These are phyloP conservation scores for Chrysanthemum lavandulifolium DNA, from an alignment of 129 eudicot species.

Conservation along the genomic window DNA sequence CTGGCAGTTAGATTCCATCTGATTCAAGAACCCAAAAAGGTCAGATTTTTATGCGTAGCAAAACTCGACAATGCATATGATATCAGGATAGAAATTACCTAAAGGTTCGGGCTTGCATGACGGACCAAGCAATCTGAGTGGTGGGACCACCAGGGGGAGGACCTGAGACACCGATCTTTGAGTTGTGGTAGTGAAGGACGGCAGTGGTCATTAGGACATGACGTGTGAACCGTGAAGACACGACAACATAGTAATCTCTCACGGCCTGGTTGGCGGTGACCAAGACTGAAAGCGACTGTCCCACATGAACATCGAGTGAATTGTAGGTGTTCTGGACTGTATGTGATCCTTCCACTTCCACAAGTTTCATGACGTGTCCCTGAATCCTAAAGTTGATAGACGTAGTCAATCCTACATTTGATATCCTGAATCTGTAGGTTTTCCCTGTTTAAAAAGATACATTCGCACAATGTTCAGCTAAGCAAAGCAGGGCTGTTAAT, in stretches of 20 bases:
- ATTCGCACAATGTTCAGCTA: conserved; percentile 2
- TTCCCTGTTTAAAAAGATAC: conserved; percentile 43
- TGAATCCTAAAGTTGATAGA: conserved; percentile 93
- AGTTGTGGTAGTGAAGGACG: conserved; percentile 84
- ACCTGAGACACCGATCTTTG: conserved; percentile 69
- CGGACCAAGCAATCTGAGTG: conserved; percentile 63
- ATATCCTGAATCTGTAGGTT: conserved; percentile 92
- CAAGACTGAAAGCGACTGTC: conserved; percentile 83
- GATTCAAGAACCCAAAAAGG: conserved; percentile 16
- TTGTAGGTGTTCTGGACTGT: conserved; percentile 69
- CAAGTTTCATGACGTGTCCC: conserved; percentile 85
- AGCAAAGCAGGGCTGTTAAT: not conserved
- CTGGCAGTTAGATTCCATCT: conserved; percentile 92
- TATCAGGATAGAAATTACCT: conserved; percentile 44
- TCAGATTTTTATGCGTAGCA: conserved; percentile 3
- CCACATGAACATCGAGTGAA: conserved; percentile 85
- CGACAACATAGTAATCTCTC: conserved; percentile 76
- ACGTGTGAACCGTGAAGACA: conserved; percentile 83
- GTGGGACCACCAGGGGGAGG: conserved; percentile 85
- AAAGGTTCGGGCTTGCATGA: conserved; percentile 74
- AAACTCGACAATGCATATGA: not conserved
- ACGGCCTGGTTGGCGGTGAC: conserved; percentile 84
- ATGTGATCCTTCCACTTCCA: conserved; percentile 94
- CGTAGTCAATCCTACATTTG: conserved; percentile 43
- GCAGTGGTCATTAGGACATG: conserved; percentile 74